Percentiles rank a stretch among this genome's conserved stretches.
These are phyloP conservation scores for Naganishia randhawae DNA, from an alignment of 768 basidiomycete species.

Conservation along the genomic window DNA sequence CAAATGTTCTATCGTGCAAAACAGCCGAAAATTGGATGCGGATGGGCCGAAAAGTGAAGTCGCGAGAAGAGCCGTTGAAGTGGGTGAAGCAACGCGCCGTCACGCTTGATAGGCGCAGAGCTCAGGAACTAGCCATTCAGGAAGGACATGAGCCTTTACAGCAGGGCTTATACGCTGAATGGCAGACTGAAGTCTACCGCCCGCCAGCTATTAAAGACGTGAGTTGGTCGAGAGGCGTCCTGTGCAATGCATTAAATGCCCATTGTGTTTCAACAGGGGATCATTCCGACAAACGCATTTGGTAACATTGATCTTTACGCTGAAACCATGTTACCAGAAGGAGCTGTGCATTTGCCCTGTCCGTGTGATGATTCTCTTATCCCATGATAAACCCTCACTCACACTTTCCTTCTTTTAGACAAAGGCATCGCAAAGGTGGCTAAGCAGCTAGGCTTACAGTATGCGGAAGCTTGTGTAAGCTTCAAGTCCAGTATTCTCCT, in stretches of 20 bases:
- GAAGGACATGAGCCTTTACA: constrained; percentile 60
- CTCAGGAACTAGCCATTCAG: constrained; percentile 61
- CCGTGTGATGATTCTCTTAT: constrained; percentile 49
- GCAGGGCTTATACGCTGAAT: constrained; percentile 81
- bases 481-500: not conserved
- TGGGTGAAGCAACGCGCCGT: constrained; percentile 77
- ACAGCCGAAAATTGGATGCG: constrained; percentile 94
- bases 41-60: constrained; percentile 67
- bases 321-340: constrained; percentile 85
- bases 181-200: constrained; percentile 75
- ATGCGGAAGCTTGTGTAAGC: constrained; percentile 89
- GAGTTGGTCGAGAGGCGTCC: constrained; percentile 44
- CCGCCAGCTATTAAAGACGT: constrained; percentile 82
- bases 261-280: constrained; percentile 62
- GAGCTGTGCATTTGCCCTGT: constrained; percentile 88
- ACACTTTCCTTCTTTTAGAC: constrained; percentile 53
- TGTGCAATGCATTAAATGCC: not conserved
- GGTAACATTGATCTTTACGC: constrained; percentile 96
- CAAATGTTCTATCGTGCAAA: constrained; percentile 77
- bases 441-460: constrained; percentile 77
- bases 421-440: constrained; percentile 87
- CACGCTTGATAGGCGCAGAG: constrained; percentile 73
- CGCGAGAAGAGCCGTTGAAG: constrained; percentile 80
- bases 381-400: not conserved
- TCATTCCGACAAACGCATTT: constrained; percentile 89